Evolutionary conservation across 257 asterid genomes (phyloP).

Genomic region (Marsdenia floribunda): DNA sequence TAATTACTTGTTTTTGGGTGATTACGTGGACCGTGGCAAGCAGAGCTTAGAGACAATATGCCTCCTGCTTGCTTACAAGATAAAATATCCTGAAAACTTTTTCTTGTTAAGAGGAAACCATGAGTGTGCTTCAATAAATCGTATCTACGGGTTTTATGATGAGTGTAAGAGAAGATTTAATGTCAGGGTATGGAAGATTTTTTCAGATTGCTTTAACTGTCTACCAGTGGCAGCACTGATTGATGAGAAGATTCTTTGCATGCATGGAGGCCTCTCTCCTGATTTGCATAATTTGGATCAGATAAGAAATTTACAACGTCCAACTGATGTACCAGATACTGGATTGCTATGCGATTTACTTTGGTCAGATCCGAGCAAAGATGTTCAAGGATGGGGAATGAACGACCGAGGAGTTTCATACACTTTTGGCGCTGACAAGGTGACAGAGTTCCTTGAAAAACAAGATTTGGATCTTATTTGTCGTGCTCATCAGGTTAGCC

Average conservation of each 20-base stretch:
- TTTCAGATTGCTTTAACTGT: constrained; percentile 33
- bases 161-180: constrained; percentile 35
- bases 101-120: constrained; percentile 37
- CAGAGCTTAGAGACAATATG: constrained; percentile 39
- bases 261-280: constrained; percentile 39
- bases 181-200: constrained; percentile 29
- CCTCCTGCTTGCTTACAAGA: constrained; percentile 35
- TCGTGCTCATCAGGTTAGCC: constrained; percentile 38
- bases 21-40: constrained; percentile 40
- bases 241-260: constrained; percentile 36
- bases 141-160: constrained; percentile 35
- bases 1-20: constrained; percentile 33
- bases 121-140: constrained; percentile 37
- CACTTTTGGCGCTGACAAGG: constrained; percentile 39
- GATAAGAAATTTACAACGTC: constrained; percentile 29
- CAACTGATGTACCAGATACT: constrained; percentile 36
- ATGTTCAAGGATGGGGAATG: constrained; percentile 39
- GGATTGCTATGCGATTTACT: constrained; percentile 38
- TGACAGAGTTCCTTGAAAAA: constrained; percentile 32
- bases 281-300: constrained; percentile 33
- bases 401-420: constrained; percentile 36
- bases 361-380: constrained; percentile 41
- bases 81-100: constrained; percentile 30
- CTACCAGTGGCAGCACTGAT: constrained; percentile 35
- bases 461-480: constrained; percentile 34